Base-by-base conservation (phyloP, 495 filamentous ascomycete species). In the Cercophora scortea region DNA sequence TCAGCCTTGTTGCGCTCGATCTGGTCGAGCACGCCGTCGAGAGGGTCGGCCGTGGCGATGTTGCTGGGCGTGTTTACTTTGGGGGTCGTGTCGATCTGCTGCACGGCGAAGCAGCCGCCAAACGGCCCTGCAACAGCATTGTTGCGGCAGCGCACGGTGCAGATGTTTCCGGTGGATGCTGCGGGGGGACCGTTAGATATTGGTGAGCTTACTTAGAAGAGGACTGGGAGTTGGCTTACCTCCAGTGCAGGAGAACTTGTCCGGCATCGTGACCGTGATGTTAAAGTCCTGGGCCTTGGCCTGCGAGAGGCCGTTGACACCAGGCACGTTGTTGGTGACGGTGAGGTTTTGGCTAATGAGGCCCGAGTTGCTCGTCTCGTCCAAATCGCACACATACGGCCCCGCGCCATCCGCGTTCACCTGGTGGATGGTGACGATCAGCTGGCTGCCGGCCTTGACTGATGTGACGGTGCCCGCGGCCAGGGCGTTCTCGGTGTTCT, bases 351-450 rank as follows among this genome's bases (percentile, higher is more conserved):
- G 61, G 10, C 58, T 62, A 41, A 71, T 69, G 43, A 72, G 47
- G 47, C 69, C 73, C 32, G 69, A 62, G 63, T 76, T 76, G 46
- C 67, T 65, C 4, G 65, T 68, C 51, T 72, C 66, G 50, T 74
- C 72, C 7, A 76, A 43, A 43, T 77, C 73, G 54, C 78, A 80
- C 2, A 64, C 58, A 55, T 76, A 80, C 3, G 77, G 78, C 0
- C 78, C 78, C 15, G 77, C 77, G 32, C 77, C 78, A 55, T 80
- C 77, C 17, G 71, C 75, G 51, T 80, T 81, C 50, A 80, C 75
- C 52, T 80, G 77, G 54, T 79, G 70, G 36, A 81, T 66, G 12
- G 72, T 76, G 18, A 76, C 71, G 0, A 58, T 64, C 6, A 76
- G 45, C 16, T 67, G 44, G 10, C 58, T 62, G 45, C 74, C 72